These are phyloP conservation scores for Sugiyamaella neomexicana DNA, from an alignment of 1,139 yeast species.

Conservation along the genomic window DNA sequence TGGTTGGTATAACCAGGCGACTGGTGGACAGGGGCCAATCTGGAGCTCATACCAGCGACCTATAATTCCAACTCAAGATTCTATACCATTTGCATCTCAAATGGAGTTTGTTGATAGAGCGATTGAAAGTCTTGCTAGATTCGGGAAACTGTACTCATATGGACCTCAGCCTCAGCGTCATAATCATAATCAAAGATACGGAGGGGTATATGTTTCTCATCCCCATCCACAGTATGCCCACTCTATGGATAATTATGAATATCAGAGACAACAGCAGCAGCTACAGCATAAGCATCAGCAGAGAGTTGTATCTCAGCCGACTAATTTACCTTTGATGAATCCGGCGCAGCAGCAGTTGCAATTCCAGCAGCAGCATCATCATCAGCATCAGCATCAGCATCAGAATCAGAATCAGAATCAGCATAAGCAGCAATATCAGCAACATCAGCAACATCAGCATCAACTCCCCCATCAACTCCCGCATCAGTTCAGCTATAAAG, in stretches of 20 bases:
- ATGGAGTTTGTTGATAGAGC: slow-evolving; percentile 23
- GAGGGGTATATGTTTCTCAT: slow-evolving; percentile 1
- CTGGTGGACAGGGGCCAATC: neutral
- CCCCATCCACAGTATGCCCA: neutral
- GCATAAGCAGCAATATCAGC: no score
- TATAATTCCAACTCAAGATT: slow-evolving; percentile 6
- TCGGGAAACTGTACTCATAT: slow-evolving; percentile 19
- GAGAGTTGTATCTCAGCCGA: slow-evolving; percentile 15
- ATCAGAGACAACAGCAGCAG: slow-evolving; percentile 2
- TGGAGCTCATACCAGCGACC: neutral
- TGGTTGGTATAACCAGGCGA: slow-evolving; percentile 2
- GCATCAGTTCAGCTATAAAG: neutral
- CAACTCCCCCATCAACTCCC: no score
- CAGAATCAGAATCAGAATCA: no score
- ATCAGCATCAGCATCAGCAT: no score
- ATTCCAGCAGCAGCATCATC: no score
- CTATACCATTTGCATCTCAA: slow-evolving; percentile 23
- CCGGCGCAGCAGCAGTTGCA: neutral
- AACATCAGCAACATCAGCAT: no score
- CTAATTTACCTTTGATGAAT: slow-evolving; percentile 5
- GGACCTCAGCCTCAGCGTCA: slow-evolving; percentile 3
- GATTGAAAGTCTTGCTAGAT: slow-evolving; percentile 20
- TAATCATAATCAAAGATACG: neutral
- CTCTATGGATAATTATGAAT: neutral
- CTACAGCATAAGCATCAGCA: slow-evolving; percentile 9